These are phyloP conservation scores for Aureobasidium vineae DNA, from an alignment of 2,329 filamentous ascomycete genomes.

Conservation along the genomic window DNA sequence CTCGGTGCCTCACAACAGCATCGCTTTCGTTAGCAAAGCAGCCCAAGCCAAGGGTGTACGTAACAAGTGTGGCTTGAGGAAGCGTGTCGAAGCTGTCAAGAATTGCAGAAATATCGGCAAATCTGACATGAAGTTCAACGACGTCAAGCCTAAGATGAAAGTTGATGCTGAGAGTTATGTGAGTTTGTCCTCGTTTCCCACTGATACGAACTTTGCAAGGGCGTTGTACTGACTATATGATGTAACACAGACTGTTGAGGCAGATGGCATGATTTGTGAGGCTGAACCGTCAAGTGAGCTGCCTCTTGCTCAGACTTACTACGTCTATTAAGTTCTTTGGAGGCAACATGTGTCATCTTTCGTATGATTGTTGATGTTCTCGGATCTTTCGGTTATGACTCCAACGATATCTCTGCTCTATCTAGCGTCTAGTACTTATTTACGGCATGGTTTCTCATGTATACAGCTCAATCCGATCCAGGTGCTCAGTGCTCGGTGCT, in stretches of 20 bases:
- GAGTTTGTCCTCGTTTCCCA: slow-evolving; percentile 35
- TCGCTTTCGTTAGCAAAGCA: slow-evolving; percentile 78
- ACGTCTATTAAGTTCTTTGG: slow-evolving; percentile 56
- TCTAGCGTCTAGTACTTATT: too few relatives aligned
- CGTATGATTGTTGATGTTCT: neutral
- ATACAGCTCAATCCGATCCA: too few relatives aligned
- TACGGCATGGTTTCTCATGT: too few relatives aligned
- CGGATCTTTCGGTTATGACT: neutral
- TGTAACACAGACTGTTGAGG: slow-evolving; percentile 62
- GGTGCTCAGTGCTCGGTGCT: neutral
- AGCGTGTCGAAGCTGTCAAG: slow-evolving; percentile 75
- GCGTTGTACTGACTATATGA: slow-evolving; percentile 28
- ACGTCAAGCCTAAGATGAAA: slow-evolving; percentile 77
- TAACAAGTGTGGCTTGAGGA: slow-evolving; percentile 70
- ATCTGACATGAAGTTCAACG: slow-evolving; percentile 87
- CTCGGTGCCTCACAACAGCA: slow-evolving; percentile 66
- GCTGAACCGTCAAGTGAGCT: slow-evolving; percentile 69
- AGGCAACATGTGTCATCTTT: neutral
- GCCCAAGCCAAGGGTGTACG: slow-evolving; percentile 67
- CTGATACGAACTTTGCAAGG: neutral
- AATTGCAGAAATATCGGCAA: slow-evolving; percentile 74
- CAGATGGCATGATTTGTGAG: slow-evolving; percentile 70
- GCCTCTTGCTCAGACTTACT: slow-evolving; percentile 75
- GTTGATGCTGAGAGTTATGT: slow-evolving; percentile 89
- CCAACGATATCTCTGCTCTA: neutral